These are phyloP conservation scores for Thielaviopsis euricoi DNA, from an alignment of 2,329 filamentous ascomycete species.

Conservation along the genomic window DNA sequence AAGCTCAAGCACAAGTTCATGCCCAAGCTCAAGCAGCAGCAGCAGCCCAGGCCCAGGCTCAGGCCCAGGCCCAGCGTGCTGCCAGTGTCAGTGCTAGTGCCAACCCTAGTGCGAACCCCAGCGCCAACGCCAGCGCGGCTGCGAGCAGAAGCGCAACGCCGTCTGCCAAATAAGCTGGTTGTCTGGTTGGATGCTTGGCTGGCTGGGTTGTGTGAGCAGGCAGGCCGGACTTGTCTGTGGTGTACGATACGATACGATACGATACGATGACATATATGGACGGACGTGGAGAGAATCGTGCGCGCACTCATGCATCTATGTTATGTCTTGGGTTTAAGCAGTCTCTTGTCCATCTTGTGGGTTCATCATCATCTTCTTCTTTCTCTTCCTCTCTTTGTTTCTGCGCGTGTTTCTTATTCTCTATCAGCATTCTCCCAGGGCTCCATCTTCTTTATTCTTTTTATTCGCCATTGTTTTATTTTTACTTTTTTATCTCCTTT, in stretches of 20 bases:
- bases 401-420: neutral
- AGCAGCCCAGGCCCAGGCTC: slow-evolving; percentile 6
- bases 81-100: slow-evolving; percentile 11
- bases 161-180: slow-evolving; percentile 1
- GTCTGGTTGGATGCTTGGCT: neutral
- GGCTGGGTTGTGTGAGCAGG: neutral
- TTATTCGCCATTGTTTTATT: neutral
- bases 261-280: too few relatives aligned
- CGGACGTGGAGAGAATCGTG: too few relatives aligned
- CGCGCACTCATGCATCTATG: neutral
- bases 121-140: slow-evolving; percentile 9
- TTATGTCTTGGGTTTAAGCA: neutral
- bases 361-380: too few relatives aligned
- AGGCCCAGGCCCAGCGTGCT: slow-evolving; percentile 5
- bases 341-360: neutral
- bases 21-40: slow-evolving; percentile 15
- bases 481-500: neutral
- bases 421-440: neutral
- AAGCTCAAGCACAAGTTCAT: slow-evolving; percentile 12
- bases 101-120: slow-evolving; percentile 8
- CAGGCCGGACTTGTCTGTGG: too few relatives aligned
- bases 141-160: slow-evolving; percentile 25
- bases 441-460: neutral
- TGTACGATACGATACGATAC: too few relatives aligned
- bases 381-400: neutral